Base-by-base conservation (phyloP, 495 filamentous ascomycete species). In the Penicillium fimorum region DNA sequence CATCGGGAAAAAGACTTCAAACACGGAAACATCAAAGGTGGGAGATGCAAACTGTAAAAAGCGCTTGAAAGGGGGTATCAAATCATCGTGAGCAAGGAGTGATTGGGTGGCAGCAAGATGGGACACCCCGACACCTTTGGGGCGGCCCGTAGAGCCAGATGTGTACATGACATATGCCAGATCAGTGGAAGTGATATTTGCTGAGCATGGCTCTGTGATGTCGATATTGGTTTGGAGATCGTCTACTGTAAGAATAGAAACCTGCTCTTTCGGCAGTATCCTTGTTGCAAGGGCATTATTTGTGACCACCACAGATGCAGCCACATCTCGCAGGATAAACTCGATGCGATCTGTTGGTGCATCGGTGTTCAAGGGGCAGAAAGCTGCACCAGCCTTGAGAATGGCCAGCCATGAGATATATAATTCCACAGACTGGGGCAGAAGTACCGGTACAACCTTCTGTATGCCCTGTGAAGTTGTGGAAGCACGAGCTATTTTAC, bases 131-230 rank as follows among this genome's bases (percentile, higher is more conserved):
- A 96, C 92, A 0, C 92, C 92, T 73, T 96, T 96, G 2, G 92
- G 92, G 4, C 81, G 81, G n/a, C 92, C 92, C 0, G 91, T 96
- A 6, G 89, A 91, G 12, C 92, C 92, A 13, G 87, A 91, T 1
- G 92, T 96, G 62, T 96, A 96, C 83, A 96, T 89, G 42, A 96
- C 81, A 70, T 96, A 96, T 17, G 91, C 92, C 7, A 90, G 62
- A 59, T 89, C 78, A 2, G 59, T 61, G 22, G 62, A 44, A 2
- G 49, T 20, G 18, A 48, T 51, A 2, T 49, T 5, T 32, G 49
- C 54, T 11, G 54, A 22, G 25, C 45, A 56, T 30, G 59, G 62
- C 15, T 61, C 48, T 17, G 35, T 51, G n/a, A 27, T 30, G 40
- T 41, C n/a, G 7, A 27, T 13, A 18, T 32, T 54, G 8, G 48